Percentiles rank a stretch among this genome's conserved stretches.
phyloP scores from a whole-genome alignment of 345 rosid species.

The Chamaenerion angustifolium region DNA sequence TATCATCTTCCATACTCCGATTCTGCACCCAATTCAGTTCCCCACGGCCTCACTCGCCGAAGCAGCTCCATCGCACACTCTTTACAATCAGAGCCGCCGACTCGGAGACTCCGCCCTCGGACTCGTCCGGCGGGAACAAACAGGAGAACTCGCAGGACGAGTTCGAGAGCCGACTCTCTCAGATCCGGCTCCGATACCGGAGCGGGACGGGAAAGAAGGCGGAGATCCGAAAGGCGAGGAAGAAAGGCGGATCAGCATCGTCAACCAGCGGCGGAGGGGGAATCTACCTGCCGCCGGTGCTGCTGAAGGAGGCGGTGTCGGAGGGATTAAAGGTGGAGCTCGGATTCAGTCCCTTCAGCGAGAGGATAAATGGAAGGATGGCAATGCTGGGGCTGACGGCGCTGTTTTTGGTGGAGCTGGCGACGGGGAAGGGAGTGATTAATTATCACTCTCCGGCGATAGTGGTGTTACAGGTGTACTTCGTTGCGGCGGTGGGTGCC shows the following conservation, averaged over 20 bases:
- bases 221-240: constrained; percentile 54
- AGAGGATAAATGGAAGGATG: constrained; percentile 56
- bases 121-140: constrained; percentile 5
- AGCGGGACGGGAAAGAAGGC: constrained; percentile 84
- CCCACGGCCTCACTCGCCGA: constrained; percentile 8
- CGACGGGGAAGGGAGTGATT: constrained; percentile 75
- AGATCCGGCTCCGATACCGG: constrained; percentile 48
- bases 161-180: constrained; percentile 65
- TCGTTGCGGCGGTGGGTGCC: constrained; percentile 54
- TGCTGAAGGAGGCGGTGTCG: constrained; percentile 50
- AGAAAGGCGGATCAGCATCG: constrained; percentile 15
- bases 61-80: constrained; percentile 8
- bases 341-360: constrained; percentile 69
- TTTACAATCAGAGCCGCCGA: constrained; percentile 30
- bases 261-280: constrained; percentile 16
- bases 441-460: constrained; percentile 67
- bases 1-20: constrained; percentile 22
- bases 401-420: constrained; percentile 72
- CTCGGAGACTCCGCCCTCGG: constrained; percentile 25
- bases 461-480: constrained; percentile 55
- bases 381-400: constrained; percentile 64
- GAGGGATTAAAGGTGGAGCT: constrained; percentile 64
- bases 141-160: constrained; percentile 19
- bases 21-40: constrained; percentile 12
- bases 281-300: constrained; percentile 61